Percentiles rank a stretch among this genome's conserved stretches.
phyloP scores from a whole-genome alignment of 75 land plant species.

The Picea sitchensis region DNA sequence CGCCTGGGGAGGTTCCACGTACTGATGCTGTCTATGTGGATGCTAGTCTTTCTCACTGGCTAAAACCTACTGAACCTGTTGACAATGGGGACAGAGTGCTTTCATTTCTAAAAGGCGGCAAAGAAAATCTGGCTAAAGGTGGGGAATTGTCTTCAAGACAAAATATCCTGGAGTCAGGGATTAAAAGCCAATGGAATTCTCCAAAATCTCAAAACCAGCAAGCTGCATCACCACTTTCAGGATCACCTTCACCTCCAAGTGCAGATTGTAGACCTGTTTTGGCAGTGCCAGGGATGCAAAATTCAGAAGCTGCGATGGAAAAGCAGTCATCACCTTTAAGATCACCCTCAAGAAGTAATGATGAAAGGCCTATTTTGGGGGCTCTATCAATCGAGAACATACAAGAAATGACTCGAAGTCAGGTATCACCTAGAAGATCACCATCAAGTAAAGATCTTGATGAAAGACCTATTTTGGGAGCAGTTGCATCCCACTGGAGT shows the following conservation, averaged over 20 bases:
- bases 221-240: background rate
- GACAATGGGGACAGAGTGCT: background rate
- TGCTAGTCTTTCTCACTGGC: conserved; percentile 61
- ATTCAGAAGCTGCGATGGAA: background rate
- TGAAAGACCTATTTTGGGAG: conserved; percentile 71
- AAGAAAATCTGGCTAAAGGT: background rate
- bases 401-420: conserved; percentile 20
- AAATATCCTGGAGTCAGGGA: background rate
- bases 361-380: conserved; percentile 61
- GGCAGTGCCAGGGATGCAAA: background rate
- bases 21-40: conserved; percentile 22
- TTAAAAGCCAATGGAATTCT: background rate
- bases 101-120: background rate
- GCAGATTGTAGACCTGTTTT: background rate
- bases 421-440: conserved; percentile 47
- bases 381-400: conserved; percentile 56
- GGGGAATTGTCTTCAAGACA: background rate
- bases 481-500: conserved; percentile 67
- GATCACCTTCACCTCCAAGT: background rate
- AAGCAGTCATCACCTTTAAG: conserved; percentile 4
- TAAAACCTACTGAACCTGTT: conserved; percentile 21
- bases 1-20: background rate
- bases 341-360: conserved; percentile 16
- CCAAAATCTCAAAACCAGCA: conserved; percentile 2
- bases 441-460: conserved; percentile 45